Evolutionary conservation across 768 basidiomycete species (phyloP), one percentile per base, ranked within the genome.

Genomic region (Tephrocybe sp.): DNA sequence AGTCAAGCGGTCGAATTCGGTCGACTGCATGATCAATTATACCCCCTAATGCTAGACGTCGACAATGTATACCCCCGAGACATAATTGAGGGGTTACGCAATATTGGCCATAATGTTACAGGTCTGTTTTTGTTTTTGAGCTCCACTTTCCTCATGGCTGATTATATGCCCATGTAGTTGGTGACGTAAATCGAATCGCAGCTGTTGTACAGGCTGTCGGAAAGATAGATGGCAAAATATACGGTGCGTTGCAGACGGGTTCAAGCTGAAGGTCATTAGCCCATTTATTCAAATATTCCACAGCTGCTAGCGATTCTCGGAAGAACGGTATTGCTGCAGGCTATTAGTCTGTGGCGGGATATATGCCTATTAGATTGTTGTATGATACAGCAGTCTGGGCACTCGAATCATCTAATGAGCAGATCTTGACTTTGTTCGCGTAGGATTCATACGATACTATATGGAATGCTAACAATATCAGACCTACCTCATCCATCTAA

Each of bases 321-420:
- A 96, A 95, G 74, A 89, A 92, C 56, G 93, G 93, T n/a, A 78
- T 93, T 36, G 89, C 94, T 4, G 84, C 89, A 41, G 94, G 89
- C 3, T 95, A 94, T 68, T 92, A 62, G 61, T 47, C 35, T 8
- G 5, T 8, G 11, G 47, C 13, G 5, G 38, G 36, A 23, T 48
- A 7, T 26, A 7, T 7, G 26, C 26, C 26, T 26, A 26, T 26
- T 4, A 26, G 26, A 26, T 26, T 26, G 26, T 7, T 26, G 26
- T 26, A 26, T 26, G 26, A 4, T 26, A 26, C 26, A 26, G 26
- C 26, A 26, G 26, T 26, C 7, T 26, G 26, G 26, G 7, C 26
- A 7, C 26, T 26, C 7, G 26, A 7, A 26, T 26, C 7, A 7
- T 26, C 26, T 26, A 26, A 3, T 26, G 26, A 7, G 26, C 26